Evolutionary conservation across 2,329 filamentous ascomycete genomes (phyloP).

Genomic region (Parascedosporium putredinis): DNA sequence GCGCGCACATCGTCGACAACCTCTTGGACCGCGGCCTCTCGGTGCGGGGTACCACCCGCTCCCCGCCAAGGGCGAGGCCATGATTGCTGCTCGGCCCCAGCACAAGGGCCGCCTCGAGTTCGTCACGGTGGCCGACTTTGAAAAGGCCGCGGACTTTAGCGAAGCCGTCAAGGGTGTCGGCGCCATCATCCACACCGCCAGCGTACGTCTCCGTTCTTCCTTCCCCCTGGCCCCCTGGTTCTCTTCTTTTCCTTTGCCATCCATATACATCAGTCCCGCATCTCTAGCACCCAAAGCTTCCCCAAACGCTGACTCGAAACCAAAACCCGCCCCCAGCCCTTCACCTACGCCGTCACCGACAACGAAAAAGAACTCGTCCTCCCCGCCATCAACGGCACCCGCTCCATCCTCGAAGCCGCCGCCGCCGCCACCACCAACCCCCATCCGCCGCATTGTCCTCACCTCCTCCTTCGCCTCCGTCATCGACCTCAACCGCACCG

Average conservation of each 20-base stretch:
- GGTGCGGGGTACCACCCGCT: conserved; percentile 28
- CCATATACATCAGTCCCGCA: too few relatives aligned
- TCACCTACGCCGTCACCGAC: conserved; percentile 30
- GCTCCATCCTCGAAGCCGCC: conserved; percentile 26
- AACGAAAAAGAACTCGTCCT: conserved; percentile 33
- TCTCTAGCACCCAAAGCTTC: too few relatives aligned
- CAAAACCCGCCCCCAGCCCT: too few relatives aligned
- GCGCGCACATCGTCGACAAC: conserved; percentile 25
- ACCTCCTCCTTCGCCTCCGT: conserved; percentile 61
- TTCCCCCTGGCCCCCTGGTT: too few relatives aligned
- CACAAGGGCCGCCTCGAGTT: conserved; percentile 20
- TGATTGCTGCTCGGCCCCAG: conserved; percentile 6
- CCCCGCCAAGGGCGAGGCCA: conserved; percentile 4
- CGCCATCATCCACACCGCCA: conserved; percentile 28
- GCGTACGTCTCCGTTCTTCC: too few relatives aligned
- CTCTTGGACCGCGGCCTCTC: conserved; percentile 24
- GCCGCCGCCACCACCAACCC: conserved; percentile 14
- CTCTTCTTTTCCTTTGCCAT: too few relatives aligned
- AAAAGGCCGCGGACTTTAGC: conserved; percentile 13
- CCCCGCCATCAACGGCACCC: conserved; percentile 35
- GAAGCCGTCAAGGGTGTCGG: conserved; percentile 16
- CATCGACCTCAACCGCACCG: conserved; percentile 36
- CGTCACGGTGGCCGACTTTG: conserved; percentile 22
- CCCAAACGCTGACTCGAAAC: too few relatives aligned
- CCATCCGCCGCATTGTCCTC: conserved; percentile 32